Evolutionary conservation across 805 yeast species (phyloP).

Genomic region (Teunomyces funiuensis): DNA sequence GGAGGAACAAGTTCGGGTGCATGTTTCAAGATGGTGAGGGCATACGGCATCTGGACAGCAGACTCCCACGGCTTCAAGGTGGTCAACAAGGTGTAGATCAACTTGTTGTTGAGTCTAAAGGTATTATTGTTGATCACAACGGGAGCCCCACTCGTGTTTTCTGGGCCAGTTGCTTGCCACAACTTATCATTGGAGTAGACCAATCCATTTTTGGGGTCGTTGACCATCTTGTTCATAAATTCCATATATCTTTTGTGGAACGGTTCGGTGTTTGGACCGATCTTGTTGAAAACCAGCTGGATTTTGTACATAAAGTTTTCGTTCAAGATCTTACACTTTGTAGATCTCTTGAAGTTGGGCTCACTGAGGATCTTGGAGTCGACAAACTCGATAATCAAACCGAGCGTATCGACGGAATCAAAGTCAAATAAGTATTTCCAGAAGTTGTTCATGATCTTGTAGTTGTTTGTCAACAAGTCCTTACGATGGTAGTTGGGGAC

Average conservation of each 20-base stretch:
- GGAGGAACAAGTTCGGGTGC: conserved; percentile 75
- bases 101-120: conserved; percentile 66
- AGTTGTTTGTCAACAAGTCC: conserved; percentile 54
- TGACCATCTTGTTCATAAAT: conserved; percentile 50
- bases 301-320: conserved; percentile 69
- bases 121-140: conserved; percentile 48
- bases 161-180: conserved; percentile 37
- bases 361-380: conserved; percentile 58
- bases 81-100: conserved; percentile 60
- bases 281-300: conserved; percentile 44
- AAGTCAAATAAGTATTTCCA: conserved; percentile 58
- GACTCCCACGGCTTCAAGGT: conserved; percentile 82
- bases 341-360: conserved; percentile 56
- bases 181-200: conserved; percentile 46
- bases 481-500: conserved; percentile 60
- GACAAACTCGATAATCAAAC: conserved; percentile 46
- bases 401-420: conserved; percentile 48
- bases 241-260: conserved; percentile 40
- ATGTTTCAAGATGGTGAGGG: conserved; percentile 46
- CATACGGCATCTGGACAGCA: conserved; percentile 56
- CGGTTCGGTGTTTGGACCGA: conserved; percentile 16
- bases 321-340: conserved; percentile 74
- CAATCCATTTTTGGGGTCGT: conserved; percentile 51
- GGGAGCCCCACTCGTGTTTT: conserved; percentile 34
- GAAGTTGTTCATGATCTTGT: conserved; percentile 61